These are phyloP conservation scores for Leonotis leonurus DNA, from an alignment of 257 asterid species.

Conservation along the genomic window DNA sequence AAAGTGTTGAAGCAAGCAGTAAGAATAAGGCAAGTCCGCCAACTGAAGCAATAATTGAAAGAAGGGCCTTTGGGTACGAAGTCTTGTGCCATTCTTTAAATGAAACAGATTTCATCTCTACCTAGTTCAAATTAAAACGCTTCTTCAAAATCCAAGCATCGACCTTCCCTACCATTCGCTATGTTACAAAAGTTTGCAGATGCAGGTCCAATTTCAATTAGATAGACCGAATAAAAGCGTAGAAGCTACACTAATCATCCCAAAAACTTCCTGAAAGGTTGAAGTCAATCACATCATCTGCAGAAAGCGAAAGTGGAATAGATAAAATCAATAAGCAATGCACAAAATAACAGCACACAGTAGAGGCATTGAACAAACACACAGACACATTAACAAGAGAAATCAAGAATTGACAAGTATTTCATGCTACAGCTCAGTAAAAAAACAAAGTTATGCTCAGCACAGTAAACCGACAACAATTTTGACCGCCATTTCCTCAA, in stretches of 20 bases:
- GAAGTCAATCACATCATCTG: conserved; percentile 14
- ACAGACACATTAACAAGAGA: background rate
- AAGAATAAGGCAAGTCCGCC: conserved; percentile 69
- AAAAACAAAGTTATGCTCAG: background rate
- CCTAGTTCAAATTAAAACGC: conserved; percentile 8
- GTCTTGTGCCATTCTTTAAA: conserved; percentile 36
- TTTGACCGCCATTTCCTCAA: background rate
- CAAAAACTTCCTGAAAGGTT: background rate
- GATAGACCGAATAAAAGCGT: background rate
- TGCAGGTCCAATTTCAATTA: conserved; percentile 1
- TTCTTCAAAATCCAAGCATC: conserved; percentile 18
- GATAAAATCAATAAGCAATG: background rate
- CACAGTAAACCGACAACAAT: background rate
- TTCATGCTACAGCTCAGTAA: background rate
- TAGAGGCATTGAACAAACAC: conserved; percentile 3
- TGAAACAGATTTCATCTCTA: conserved; percentile 43
- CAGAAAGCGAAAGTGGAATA: background rate
- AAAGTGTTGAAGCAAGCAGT: conserved; percentile 58
- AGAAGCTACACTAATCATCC: background rate
- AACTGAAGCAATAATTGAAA: conserved; percentile 45
- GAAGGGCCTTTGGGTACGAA: conserved; percentile 54
- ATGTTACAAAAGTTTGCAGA: conserved; percentile 2
- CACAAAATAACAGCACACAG: background rate
- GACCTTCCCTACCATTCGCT: conserved; percentile 2
- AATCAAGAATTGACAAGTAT: background rate